Percentiles rank a stretch among this genome's conserved stretches.
Evolutionary conservation across 1,284 basidiomycete species (phyloP).

Genomic region (Pisolithus thermaeus): DNA sequence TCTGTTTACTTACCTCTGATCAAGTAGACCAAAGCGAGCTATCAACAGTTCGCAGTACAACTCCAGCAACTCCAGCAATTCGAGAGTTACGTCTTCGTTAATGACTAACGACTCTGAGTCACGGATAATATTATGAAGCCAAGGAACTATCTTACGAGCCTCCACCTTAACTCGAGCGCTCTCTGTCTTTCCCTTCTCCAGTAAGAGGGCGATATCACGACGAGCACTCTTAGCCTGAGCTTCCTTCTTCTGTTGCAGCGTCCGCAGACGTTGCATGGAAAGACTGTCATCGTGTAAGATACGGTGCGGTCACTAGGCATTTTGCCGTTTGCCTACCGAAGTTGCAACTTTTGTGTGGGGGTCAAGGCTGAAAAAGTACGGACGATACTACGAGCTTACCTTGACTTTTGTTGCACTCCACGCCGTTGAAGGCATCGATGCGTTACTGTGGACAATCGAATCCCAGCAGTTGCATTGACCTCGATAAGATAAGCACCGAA

Average conservation of each 20-base stretch:
- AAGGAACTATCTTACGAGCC: slow-evolving; percentile 50
- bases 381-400: slow-evolving; percentile 30
- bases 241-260: slow-evolving; percentile 89
- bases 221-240: slow-evolving; percentile 83
- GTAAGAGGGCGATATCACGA: slow-evolving; percentile 71
- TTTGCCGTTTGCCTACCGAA: slow-evolving; percentile 41
- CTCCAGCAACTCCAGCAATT: slow-evolving; percentile 89
- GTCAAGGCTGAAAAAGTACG: slow-evolving; percentile 6
- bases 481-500: background rate
- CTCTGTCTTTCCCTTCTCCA: slow-evolving; percentile 78
- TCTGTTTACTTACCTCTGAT: slow-evolving; percentile 58
- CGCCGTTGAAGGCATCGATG: slow-evolving; percentile 41
- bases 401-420: slow-evolving; percentile 74
- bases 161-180: slow-evolving; percentile 82
- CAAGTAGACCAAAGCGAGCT: slow-evolving; percentile 87
- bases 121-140: slow-evolving; percentile 1
- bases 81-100: slow-evolving; percentile 80
- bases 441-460: background rate
- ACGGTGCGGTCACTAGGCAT: background rate
- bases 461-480: slow-evolving; percentile 1
- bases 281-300: slow-evolving; percentile 43
- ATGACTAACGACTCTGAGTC: slow-evolving; percentile 47
- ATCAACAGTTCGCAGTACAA: slow-evolving; percentile 91
- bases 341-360: slow-evolving; percentile 48
- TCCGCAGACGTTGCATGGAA: slow-evolving; percentile 85